Evolutionary conservation across 2,329 filamentous ascomycete genomes (phyloP), one percentile per base, ranked within the genome.

Genomic region (Aspergillus clavatus): DNA sequence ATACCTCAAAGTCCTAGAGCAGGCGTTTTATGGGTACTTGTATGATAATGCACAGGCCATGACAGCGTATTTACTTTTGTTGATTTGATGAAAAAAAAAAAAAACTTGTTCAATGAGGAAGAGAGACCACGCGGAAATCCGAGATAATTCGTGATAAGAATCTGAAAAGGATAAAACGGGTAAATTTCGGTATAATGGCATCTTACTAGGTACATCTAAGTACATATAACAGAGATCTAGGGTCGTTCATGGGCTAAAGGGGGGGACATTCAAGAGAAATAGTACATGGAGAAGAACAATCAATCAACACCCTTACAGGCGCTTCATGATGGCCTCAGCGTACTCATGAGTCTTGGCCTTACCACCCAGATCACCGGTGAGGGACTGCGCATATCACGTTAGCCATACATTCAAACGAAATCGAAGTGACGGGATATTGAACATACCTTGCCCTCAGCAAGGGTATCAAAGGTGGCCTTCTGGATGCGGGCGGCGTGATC

Each of bases 261-360:
- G 54, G 50, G 56, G 55, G 48, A 61, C 46, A 57, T 58, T 52
- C 51, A 54, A 56, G 52, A 55, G 58, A 61, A 59, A 68, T 67
- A 66, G 61, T 67, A 67, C 61, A 68, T 47, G 44, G 50, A 52
- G 40, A 56, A 48, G 51, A 51, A 48, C 45, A 51, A 47, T 55
- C 55, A n/a, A n/a, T n/a, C n/a, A n/a, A n/a, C n/a, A n/a, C n/a
- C 48, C 57, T 66, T 72, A 73, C 59, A 83, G 69, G 52, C 76
- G 76, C 65, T 76, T 75, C 72, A 97, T 96, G 68, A 98, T 96
- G 58, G 93, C 91, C 50, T 79, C 80, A 47, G 93, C 89, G 72
- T 94, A 98, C 77, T 98, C 88, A 74, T 84, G 77, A 48, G 93
- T 98, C 83, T 94, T 95, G 62, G 93, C 81, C 78, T 89, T 95